Conservation (phyloP, 2,329 filamentous ascomycete genomes). For the Aspergillus costaricaensis region DNA sequence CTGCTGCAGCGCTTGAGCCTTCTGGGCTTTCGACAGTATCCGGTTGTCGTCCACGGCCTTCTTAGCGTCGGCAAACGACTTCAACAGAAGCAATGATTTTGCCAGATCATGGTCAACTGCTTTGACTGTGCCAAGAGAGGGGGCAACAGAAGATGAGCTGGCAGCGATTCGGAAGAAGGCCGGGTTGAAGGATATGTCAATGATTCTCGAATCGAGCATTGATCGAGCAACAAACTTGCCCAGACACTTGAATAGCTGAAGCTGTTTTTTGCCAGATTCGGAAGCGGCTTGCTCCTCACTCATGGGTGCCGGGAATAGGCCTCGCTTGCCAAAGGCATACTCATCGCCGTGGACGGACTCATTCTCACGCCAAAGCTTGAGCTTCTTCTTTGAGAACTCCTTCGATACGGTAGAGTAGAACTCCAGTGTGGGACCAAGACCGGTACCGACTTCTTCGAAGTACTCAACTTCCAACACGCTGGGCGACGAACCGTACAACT, state of each 20-base stretch:
- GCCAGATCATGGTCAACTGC: constrained; percentile 85
- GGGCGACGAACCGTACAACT: constrained; percentile 93
- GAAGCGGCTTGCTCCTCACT: constrained; percentile 72
- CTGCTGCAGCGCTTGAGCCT: constrained; percentile 66
- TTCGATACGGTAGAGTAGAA: constrained; percentile 98
- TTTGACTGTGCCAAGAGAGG: constrained; percentile 86
- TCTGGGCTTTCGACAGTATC: constrained; percentile 66
- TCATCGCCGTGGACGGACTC: constrained; percentile 72
- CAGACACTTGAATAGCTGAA: constrained; percentile 87
- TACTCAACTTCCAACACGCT: constrained; percentile 97
- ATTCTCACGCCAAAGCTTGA: constrained; percentile 93
- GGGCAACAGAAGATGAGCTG: constrained; percentile 65
- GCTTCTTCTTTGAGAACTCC: constrained; percentile 95
- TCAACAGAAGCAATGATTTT: constrained; percentile 80
- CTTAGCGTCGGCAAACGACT: constrained; percentile 82
- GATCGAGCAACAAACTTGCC: constrained; percentile 97
- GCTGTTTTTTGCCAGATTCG: constrained; percentile 81
- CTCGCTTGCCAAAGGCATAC: constrained; percentile 80
- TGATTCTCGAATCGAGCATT: constrained; percentile 97
- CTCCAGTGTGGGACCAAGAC: constrained; percentile 90
- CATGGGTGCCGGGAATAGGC: constrained; percentile 89
- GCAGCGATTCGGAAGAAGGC: constrained; percentile 96
- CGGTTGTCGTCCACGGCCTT: constrained; percentile 75
- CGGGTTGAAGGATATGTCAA: constrained; percentile 95
- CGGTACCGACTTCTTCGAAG: constrained; percentile 97